Evolutionary conservation across 140 eudicot genomes (phyloP).

Genomic region (Anethum foeniculum): DNA sequence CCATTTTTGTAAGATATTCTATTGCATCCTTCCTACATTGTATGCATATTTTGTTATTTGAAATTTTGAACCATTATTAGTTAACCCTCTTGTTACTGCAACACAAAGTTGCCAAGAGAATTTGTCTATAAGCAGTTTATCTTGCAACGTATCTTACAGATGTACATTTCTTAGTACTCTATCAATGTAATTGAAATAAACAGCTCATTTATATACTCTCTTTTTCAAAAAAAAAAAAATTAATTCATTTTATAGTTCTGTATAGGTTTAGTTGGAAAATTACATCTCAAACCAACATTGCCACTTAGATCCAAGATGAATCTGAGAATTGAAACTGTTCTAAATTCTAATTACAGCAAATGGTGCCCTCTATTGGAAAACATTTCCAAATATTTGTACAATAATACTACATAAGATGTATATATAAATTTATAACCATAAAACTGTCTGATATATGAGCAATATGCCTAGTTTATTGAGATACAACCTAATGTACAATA

Average conservation of each 20-base stretch:
- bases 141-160: background rate
- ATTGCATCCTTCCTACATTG: background rate
- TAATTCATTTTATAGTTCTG: background rate
- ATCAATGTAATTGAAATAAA: background rate
- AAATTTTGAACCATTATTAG: no score
- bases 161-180: background rate
- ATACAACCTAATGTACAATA: background rate
- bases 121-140: no score
- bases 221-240: no score
- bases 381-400: no score
- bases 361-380: background rate
- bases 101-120: no score
- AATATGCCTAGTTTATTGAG: background rate
- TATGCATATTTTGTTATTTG: background rate
- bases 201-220: background rate
- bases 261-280: background rate
- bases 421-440: background rate
- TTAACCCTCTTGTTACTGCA: no score
- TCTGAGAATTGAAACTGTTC: background rate
- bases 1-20: background rate
- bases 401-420: background rate
- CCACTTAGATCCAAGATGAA: background rate
- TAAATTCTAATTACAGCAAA: background rate
- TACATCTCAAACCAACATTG: background rate
- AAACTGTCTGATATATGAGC: background rate